A percentile compares a stretch with the other conserved stretches of the same genome.
phyloP scores from a whole-genome alignment of 2,329 filamentous ascomycete genomes.

The Didymella sp. region DNA sequence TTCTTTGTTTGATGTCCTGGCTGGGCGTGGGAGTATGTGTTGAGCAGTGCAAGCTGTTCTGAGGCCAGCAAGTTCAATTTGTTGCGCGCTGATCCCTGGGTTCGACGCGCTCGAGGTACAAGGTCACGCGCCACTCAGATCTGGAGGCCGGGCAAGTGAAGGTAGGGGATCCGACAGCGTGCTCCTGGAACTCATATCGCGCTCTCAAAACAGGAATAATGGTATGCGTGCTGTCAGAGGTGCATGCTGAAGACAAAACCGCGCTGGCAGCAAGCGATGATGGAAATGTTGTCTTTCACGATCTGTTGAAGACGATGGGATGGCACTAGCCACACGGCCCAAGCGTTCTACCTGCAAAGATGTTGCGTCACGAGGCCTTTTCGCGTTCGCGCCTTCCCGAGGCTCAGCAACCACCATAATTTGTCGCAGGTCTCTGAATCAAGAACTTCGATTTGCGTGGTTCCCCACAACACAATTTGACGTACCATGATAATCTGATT shows the following conservation, averaged over 20 bases:
- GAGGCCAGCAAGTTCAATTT: not conserved
- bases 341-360: slow-evolving; percentile 15
- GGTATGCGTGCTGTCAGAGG: not conserved
- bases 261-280: slow-evolving; percentile 28
- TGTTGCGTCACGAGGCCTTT: slow-evolving; percentile 32
- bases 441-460: not conserved
- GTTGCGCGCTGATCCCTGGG: slow-evolving; percentile 4
- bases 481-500: not conserved
- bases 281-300: not conserved
- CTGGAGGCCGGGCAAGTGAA: slow-evolving; percentile 21
- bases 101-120: slow-evolving; percentile 15
- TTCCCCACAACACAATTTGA: not conserved
- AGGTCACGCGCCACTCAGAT: slow-evolving; percentile 29
- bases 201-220: not conserved
- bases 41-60: not conserved
- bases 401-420: not conserved
- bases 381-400: not conserved
- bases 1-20: not conserved
- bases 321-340: slow-evolving; percentile 19
- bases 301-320: slow-evolving; percentile 12
- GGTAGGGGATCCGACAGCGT: not conserved
- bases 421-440: not conserved
- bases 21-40: not conserved
- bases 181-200: not conserved
- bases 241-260: not conserved